Base-by-base conservation (phyloP, 805 yeast species). In the Spathaspora sp. region DNA sequence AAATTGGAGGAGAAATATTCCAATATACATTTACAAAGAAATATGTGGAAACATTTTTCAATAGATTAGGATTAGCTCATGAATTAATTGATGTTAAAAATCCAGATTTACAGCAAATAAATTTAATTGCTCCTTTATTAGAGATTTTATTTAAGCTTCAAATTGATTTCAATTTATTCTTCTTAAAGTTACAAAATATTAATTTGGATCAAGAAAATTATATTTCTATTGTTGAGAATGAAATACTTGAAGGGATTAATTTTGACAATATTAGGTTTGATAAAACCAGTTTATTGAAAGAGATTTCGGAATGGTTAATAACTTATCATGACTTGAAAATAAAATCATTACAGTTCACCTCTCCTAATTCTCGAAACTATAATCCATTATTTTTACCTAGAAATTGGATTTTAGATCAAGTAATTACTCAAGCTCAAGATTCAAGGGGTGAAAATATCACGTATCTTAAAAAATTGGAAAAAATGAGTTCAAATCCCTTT, bases 311-410 rank as follows among this genome's bases (percentile, higher is more conserved):
- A 1, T 92, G 93, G 88, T 66, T 89, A 7, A 63, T 65, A 0
- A 55, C 58, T 1, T 89, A 81, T 65, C 68, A 65, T 28, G 64
- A 64, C 2, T 72, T 86, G 45, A 62, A 83, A 9, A 55, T 52
- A 0, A 77, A 78, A 45, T 69, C 26, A 80, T 78, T 50, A 48
- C 54, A 14, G 28, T 46, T 2, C 5, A 44, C 19, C 2, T n/a
- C n/a, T n/a, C n/a, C n/a, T n/a, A 2, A 78, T 68, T 16, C 63
- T 60, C 16, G 57, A 52, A 31, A 57, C 2, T 72, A 69, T 47
- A 94, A 93, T 61, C 99, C 98, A 2, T 63, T 81, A 35, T 93
- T 93, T 61, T 78, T 87, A 5, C 94, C 97, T 18, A 77, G 93
- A 53, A 87, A 84, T 56, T 89, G 96, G 91, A 85, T 92, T 49